phyloP scores from a whole-genome alignment of 805 yeast species.

The Blastobotrys terrestris region DNA sequence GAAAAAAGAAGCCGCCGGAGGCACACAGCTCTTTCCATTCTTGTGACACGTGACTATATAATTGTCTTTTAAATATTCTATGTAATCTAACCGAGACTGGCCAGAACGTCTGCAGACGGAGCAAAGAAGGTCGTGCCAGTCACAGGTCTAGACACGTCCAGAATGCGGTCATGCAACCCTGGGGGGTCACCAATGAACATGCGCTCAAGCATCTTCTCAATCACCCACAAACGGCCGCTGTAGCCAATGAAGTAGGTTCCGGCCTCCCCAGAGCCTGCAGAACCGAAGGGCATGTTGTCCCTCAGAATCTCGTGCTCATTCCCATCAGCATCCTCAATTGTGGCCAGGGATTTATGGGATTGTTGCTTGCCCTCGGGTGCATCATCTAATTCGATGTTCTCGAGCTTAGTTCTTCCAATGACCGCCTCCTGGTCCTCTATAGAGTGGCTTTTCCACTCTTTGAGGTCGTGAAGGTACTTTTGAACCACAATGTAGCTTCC shows the following conservation, averaged over 20 bases:
- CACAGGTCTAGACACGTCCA: slow-evolving; percentile 7
- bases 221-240: slow-evolving; percentile 7
- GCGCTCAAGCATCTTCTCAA: slow-evolving; percentile 20
- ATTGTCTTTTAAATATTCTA: too few species aligned
- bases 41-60: too few species aligned
- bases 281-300: slow-evolving; percentile 25
- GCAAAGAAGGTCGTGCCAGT: slow-evolving; percentile 19
- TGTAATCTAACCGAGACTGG: slow-evolving; percentile 7
- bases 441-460: slow-evolving; percentile 17
- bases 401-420: slow-evolving; percentile 21
- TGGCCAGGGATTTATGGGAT: slow-evolving; percentile 41
- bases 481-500: slow-evolving; percentile 24
- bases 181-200: slow-evolving; percentile 23
- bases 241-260: slow-evolving; percentile 24
- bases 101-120: slow-evolving; percentile 15
- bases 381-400: slow-evolving; percentile 19
- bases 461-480: slow-evolving; percentile 21
- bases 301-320: slow-evolving; percentile 19
- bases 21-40: too few species aligned
- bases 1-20: too few species aligned
- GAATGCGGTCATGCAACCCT: slow-evolving; percentile 21
- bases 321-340: slow-evolving; percentile 52
- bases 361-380: slow-evolving; percentile 22
- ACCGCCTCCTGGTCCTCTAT: slow-evolving; percentile 19
- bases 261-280: slow-evolving; percentile 17